Evolutionary conservation across 768 basidiomycete genomes (phyloP).

Genomic region (Aureoboletus auriporus): DNA sequence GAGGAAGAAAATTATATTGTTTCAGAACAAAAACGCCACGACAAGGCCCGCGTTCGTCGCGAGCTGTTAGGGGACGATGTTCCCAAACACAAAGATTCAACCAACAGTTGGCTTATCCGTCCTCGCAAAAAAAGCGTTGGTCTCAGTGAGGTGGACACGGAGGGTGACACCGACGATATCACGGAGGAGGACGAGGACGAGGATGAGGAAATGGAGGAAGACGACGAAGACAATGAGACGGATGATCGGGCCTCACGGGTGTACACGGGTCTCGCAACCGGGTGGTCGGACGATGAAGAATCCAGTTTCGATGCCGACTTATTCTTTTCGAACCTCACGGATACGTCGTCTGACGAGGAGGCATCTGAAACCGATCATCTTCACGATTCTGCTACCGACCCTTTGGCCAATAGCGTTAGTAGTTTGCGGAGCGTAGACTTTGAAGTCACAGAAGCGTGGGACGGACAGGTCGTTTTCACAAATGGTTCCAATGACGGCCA

Average conservation of each 20-base stretch:
- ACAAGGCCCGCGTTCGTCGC: constrained; percentile 53
- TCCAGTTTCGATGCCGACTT: constrained; percentile 79
- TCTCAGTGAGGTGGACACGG: constrained; percentile 59
- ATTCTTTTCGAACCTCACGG: constrained; percentile 78
- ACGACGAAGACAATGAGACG: constrained; percentile 43
- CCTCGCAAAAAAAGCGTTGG: constrained; percentile 71
- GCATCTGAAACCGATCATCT: constrained; percentile 44
- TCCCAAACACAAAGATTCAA: constrained; percentile 37
- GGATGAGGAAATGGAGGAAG: constrained; percentile 33
- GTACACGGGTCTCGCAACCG: constrained; percentile 65
- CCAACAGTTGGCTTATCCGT: constrained; percentile 64
- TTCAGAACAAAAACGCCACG: constrained; percentile 41
- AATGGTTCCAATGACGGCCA: constrained; percentile 51
- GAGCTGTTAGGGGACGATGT: constrained; percentile 55
- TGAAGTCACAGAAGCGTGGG: constrained; percentile 69
- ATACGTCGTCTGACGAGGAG: constrained; percentile 38
- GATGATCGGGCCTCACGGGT: constrained; percentile 38
- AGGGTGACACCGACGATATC: constrained; percentile 52
- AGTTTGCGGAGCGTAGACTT: constrained; percentile 41
- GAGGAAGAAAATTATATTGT: constrained; percentile 63
- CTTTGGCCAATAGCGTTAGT: constrained; percentile 22
- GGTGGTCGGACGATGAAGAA: constrained; percentile 79
- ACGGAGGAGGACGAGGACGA: constrained; percentile 62
- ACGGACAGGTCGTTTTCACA: constrained; percentile 71
- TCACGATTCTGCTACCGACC: constrained; percentile 29